A percentile compares a stretch with the other conserved stretches of the same genome.
These are phyloP conservation scores for Heliocybe sulcata DNA, from an alignment of 1,284 basidiomycete species.

Conservation along the genomic window DNA sequence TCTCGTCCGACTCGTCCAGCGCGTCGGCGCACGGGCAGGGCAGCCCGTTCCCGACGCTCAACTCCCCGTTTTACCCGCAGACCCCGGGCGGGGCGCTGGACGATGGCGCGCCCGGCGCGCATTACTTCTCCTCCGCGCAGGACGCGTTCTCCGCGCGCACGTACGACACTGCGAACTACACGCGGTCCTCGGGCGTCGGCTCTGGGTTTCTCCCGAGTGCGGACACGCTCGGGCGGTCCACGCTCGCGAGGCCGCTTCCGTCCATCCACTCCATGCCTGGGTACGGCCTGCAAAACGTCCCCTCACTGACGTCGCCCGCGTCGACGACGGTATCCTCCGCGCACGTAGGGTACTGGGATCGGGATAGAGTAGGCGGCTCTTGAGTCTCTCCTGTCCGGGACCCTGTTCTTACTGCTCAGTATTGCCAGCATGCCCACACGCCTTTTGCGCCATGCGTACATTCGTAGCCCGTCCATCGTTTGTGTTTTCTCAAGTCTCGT, in stretches of 20 bases:
- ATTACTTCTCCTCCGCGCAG: neutral
- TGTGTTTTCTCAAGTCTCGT: no score
- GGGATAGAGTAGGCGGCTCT: neutral
- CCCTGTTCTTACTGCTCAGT: no score
- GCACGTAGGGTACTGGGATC: neutral
- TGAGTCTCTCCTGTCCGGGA: no score
- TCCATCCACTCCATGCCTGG: neutral
- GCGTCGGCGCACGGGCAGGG: constrained; percentile 13
- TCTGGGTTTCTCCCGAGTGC: neutral
- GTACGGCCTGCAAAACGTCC: no score
- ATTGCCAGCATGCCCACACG: no score
- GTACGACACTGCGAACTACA: neutral
- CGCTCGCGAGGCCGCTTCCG: neutral
- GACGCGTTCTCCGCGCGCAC: neutral
- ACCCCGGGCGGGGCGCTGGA: constrained; percentile 8
- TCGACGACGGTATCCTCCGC: neutral
- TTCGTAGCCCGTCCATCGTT: no score
- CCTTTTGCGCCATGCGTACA: no score
- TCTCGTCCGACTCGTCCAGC: constrained; percentile 14
- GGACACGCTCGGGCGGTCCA: neutral
- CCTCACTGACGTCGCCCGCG: neutral
- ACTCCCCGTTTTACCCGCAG: constrained; percentile 28
- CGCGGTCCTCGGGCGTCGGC: neutral
- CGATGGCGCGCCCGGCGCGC: neutral
- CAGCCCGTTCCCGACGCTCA: constrained; percentile 28